Base-by-base conservation (phyloP, 345 rosid species). In the Populus tremula region DNA sequence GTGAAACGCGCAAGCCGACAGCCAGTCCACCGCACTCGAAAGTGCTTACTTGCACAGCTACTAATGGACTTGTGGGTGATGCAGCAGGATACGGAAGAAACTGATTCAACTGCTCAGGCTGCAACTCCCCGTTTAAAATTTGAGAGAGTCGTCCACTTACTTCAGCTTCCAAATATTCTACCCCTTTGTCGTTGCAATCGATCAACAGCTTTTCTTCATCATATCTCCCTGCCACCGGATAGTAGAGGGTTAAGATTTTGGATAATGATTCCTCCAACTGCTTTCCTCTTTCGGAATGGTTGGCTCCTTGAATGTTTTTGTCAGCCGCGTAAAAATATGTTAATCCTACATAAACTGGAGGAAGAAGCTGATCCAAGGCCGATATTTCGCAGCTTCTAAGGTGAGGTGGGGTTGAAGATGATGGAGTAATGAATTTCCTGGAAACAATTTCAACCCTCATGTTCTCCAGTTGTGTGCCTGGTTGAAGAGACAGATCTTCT, bases 221-320 rank as follows among this genome's bases (percentile, higher is more conserved):
- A 71, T 72, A 77, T 68, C 84, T 77, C 8, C 86, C 84, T 1
- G 86, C 84, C 13, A 80, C 25, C 0, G 79, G 83, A 79, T 74
- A 79, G 74, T 50, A 80, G n/a, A 33, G 76, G 64, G 79, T 70
- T 33, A 83, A 39, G 67, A 73, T 75, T 74, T 75, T 70, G 16
- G 84, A 80, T 11, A 83, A 62, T 8, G 86, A 56, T 38, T 63
- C 25, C 71, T 83, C 74, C 47, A 80, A 45, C 76, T 25, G 61
- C 21, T 45, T 5, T 29, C 23, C 38, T 21, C 50, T 54, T n/a
- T 53, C 65, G 2, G 33, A 36, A 50, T 20, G 16, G 1, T 35
- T 38, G 8, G 18, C 23, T 11, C 67, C 66, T 21, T 50, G 8
- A n/a, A 38, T 27, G 11, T 21, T 47, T 6, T 63, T 35, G 11